Evolutionary conservation across 352 stramenopile genomes (phyloP).

Genomic region (Phytopythium chamaehyphon): DNA sequence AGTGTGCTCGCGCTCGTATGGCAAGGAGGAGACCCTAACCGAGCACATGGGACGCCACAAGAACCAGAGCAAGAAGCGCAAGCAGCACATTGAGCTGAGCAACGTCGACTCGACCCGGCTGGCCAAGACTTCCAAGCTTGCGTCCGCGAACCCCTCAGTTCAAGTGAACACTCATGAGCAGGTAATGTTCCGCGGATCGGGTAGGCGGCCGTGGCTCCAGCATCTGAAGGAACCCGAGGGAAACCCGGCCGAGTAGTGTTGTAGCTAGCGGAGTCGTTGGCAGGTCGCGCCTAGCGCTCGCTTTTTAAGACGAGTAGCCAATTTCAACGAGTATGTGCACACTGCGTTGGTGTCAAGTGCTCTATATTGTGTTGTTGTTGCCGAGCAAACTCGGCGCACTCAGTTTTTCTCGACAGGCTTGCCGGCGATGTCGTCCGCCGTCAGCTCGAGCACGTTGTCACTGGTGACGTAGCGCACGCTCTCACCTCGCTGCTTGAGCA

Average conservation of each 20-base stretch:
- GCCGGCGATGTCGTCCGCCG: slow-evolving; percentile 66
- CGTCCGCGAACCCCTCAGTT: slow-evolving; percentile 81
- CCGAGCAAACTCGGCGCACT: neutral
- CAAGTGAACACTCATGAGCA: slow-evolving; percentile 86
- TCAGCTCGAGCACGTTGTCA: slow-evolving; percentile 83
- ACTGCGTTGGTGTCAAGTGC: too few relatives aligned
- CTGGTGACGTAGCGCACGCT: slow-evolving; percentile 63
- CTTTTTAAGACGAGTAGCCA: too few relatives aligned
- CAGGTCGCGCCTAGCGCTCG: neutral
- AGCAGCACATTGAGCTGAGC: slow-evolving; percentile 80
- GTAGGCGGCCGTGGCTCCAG: slow-evolving; percentile 74
- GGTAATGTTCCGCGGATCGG: slow-evolving; percentile 76
- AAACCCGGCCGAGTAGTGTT: slow-evolving; percentile 9
- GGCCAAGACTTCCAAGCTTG: slow-evolving; percentile 75
- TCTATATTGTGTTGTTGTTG: neutral
- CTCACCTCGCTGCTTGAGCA: slow-evolving; percentile 76
- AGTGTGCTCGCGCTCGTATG: slow-evolving; percentile 74
- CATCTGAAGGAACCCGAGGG: slow-evolving; percentile 45
- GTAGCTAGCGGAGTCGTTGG: neutral
- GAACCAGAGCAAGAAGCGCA: slow-evolving; percentile 86
- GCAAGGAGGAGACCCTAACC: slow-evolving; percentile 58
- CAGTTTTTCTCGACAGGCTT: neutral
- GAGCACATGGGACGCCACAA: slow-evolving; percentile 84
- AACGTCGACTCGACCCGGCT: slow-evolving; percentile 76
- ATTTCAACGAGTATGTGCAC: too few relatives aligned